These are phyloP conservation scores for Macrotyloma uniflorum DNA, from an alignment of 306 rosid species.

Conservation along the genomic window DNA sequence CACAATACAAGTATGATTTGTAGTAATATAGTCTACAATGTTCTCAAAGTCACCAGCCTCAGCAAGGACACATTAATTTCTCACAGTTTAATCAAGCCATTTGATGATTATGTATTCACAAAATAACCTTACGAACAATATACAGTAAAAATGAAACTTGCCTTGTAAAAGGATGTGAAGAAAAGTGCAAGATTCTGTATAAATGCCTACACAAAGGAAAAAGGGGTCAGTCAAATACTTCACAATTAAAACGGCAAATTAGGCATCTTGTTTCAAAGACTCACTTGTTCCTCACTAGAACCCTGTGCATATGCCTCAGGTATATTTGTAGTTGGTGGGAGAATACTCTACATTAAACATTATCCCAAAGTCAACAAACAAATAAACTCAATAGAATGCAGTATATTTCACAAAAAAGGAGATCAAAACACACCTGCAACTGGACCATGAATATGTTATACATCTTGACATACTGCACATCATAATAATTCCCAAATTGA, in stretches of 20 bases:
- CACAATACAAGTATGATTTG: background rate
- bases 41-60: background rate
- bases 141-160: constrained; percentile 30
- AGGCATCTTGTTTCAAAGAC: background rate
- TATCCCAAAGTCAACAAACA: constrained; percentile 20
- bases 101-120: constrained; percentile 18
- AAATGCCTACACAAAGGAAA: constrained; percentile 62
- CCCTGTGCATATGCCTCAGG: constrained; percentile 93
- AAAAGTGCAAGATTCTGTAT: constrained; percentile 93
- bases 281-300: constrained; percentile 86
- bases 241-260: constrained; percentile 1
- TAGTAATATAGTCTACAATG: background rate
- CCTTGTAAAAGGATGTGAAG: constrained; percentile 94
- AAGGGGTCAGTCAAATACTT: constrained; percentile 22
- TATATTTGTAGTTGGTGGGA: constrained; percentile 78
- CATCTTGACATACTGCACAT: constrained; percentile 84
- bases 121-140: background rate
- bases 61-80: constrained; percentile 2
- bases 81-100: constrained; percentile 4
- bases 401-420: background rate
- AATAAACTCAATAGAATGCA: constrained; percentile 3
- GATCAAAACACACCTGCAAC: constrained; percentile 70
- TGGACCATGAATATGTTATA: constrained; percentile 86
- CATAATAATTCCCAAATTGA: constrained; percentile 76
- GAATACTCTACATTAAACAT: constrained; percentile 58